Conservation (phyloP, 1,284 basidiomycete species). For the Leccinum griseonigrum region DNA sequence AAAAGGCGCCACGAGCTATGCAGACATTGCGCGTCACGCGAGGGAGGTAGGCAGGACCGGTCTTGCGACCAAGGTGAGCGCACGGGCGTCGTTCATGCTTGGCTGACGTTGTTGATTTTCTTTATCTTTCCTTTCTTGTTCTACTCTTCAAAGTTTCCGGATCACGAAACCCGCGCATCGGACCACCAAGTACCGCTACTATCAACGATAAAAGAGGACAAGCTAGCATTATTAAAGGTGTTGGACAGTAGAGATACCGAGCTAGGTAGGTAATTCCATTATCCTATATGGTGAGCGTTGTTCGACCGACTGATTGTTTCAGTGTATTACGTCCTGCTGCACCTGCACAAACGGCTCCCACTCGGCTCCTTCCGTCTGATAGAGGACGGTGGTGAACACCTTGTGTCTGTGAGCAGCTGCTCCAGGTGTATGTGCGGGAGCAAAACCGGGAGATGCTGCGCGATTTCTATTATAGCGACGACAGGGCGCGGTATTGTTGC, state of each 20-base stretch:
- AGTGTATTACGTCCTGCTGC: constrained; percentile 91
- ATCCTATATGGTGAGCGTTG: too few relatives aligned
- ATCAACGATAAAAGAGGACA: constrained; percentile 93
- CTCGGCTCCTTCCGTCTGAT: constrained; percentile 92
- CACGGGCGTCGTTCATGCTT: constrained; percentile 6
- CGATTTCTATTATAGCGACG: constrained; percentile 98
- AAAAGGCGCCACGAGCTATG: constrained; percentile 80
- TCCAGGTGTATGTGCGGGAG: constrained; percentile 87
- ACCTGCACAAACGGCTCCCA: constrained; percentile 78
- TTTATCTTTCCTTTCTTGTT: not conserved
- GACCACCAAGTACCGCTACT: constrained; percentile 89
- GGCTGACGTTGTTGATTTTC: too few relatives aligned
- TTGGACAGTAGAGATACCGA: constrained; percentile 96
- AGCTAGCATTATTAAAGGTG: constrained; percentile 84
- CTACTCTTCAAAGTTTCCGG: constrained; percentile 62
- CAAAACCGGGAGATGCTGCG: constrained; percentile 89
- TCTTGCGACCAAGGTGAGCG: constrained; percentile 80
- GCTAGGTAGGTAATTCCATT: constrained; percentile 56
- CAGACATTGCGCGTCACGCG: constrained; percentile 91
- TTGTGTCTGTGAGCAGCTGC: constrained; percentile 70
- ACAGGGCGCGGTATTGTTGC: constrained; percentile 81
- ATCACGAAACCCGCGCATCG: constrained; percentile 85
- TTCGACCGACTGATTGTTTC: constrained; percentile 2
- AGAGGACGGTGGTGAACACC: constrained; percentile 78
- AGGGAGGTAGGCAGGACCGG: constrained; percentile 88